Evolutionary conservation across 805 yeast genomes (phyloP), one percentile per base, ranked within the genome.

Genomic region (Saccharomycopsis schoenii): DNA sequence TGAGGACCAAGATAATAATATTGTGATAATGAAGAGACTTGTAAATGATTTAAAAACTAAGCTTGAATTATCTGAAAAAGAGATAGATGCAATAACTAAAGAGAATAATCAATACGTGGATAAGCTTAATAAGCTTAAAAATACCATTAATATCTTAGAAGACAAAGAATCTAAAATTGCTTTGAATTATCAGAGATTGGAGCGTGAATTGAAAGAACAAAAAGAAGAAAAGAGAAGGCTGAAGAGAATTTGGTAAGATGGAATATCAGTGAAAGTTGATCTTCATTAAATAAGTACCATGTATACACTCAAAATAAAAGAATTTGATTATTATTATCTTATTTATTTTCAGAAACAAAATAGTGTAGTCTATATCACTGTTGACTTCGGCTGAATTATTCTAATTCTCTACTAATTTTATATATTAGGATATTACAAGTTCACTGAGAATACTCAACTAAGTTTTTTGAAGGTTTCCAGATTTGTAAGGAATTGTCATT

Each of bases 401-500:
- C 17, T 11, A 42, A 19, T 10, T 17, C 2, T 10, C 2, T 10
- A 19, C 1, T 6, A 10, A 47, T 12, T 21, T 24, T n/a, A 24
- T 24, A 17, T 12, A 12, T 21, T n/a, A 10, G 6, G 4, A 2
- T 15, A 10, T 19, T 9, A 3, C 14, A 47, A 12, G 5, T 6
- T 47, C n/a, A 47, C 8, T 10, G n/a, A 19, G 34, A 19, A 24
- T 47, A 21, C 21, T 47, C 59, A 17, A 43, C 42, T 29, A 39
- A 36, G 14, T 43, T 52, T 11, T n/a, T 21, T 6, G 80, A 70
- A 0, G 97, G 96, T 67, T 79, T 82, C 96, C 96, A 92, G 1
- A 91, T 71, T 64, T 92, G 97, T n/a, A 91, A 73, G 1, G 92
- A 82, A 69, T 92, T 92, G 68, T 92, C 97, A 67, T 87, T 90